Conservation (phyloP, 129 eudicot species). For the Erigeron canadensis region DNA sequence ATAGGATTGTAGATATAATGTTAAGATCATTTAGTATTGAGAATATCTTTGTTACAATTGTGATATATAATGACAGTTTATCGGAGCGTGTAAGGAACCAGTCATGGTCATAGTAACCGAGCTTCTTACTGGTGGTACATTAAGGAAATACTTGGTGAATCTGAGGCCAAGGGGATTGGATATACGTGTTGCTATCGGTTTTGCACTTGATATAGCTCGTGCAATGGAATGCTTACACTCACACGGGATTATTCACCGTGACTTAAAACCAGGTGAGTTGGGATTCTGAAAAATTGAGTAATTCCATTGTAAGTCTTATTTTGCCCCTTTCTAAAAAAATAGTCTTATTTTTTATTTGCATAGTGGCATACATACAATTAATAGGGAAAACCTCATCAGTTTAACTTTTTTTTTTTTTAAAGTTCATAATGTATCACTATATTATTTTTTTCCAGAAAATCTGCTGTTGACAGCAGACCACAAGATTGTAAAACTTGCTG, state of each 20-base stretch:
- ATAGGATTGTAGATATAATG: neutral
- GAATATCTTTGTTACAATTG: neutral
- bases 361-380: neutral
- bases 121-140: conserved; percentile 85
- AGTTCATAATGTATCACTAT: neutral
- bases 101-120: conserved; percentile 88
- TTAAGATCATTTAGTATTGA: neutral
- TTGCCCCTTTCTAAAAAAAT: too few species aligned
- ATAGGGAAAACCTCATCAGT: neutral
- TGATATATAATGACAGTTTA: conserved; percentile 47
- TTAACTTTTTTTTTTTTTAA: neutral
- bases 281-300: neutral
- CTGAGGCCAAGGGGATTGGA: conserved; percentile 76
- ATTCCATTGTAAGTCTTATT: neutral
- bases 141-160: conserved; percentile 74
- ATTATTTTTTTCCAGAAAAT: conserved; percentile 52
- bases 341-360: neutral
- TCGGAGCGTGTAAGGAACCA: conserved; percentile 93
- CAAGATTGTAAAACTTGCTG: conserved; percentile 75
- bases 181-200: conserved; percentile 69
- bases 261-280: conserved; percentile 73
- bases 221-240: conserved; percentile 95
- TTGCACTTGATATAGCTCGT: conserved; percentile 96
- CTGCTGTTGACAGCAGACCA: conserved; percentile 71
- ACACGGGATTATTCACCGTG: conserved; percentile 93